These are phyloP conservation scores for Calycina herbarum DNA, from an alignment of 2,329 filamentous ascomycete genomes.

Conservation along the genomic window DNA sequence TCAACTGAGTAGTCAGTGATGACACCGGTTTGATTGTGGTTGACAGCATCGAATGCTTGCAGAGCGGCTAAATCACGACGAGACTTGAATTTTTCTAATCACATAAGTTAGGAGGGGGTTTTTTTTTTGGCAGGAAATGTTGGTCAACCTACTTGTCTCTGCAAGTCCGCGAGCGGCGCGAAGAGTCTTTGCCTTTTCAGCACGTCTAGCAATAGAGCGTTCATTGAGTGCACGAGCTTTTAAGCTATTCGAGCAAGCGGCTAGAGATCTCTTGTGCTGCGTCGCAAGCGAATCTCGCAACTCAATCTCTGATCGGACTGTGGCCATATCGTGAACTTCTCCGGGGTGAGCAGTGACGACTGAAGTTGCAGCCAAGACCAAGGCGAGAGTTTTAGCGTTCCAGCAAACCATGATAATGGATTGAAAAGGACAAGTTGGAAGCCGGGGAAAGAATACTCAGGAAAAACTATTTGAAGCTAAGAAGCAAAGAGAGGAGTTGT, in stretches of 20 bases:
- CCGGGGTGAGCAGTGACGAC: neutral
- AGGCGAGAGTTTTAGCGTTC: too few relatives aligned
- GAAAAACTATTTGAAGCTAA: too few relatives aligned
- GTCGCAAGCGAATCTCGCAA: neutral
- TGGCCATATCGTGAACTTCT: neutral
- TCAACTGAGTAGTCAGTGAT: slow-evolving; percentile 37
- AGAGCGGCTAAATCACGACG: neutral
- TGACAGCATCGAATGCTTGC: slow-evolving; percentile 5
- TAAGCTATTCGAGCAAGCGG: neutral
- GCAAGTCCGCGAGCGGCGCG: neutral
- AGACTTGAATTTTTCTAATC: neutral
- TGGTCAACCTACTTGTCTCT: neutral
- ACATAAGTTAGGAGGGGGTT: too few relatives aligned
- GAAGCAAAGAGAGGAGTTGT: too few relatives aligned
- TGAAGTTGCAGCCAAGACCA: neutral
- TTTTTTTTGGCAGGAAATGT: neutral
- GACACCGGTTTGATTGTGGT: slow-evolving; percentile 33
- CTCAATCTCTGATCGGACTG: neutral
- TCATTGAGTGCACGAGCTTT: neutral
- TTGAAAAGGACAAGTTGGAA: too few relatives aligned
- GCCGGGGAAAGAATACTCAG: too few relatives aligned
- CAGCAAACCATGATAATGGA: too few relatives aligned
- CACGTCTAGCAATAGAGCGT: neutral
- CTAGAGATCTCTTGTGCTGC: neutral
- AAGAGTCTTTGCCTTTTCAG: neutral